Evolutionary conservation across 2,329 filamentous ascomycete species (phyloP), one percentile per base, ranked within the genome.

Genomic region (Niveomyces coronatus): DNA sequence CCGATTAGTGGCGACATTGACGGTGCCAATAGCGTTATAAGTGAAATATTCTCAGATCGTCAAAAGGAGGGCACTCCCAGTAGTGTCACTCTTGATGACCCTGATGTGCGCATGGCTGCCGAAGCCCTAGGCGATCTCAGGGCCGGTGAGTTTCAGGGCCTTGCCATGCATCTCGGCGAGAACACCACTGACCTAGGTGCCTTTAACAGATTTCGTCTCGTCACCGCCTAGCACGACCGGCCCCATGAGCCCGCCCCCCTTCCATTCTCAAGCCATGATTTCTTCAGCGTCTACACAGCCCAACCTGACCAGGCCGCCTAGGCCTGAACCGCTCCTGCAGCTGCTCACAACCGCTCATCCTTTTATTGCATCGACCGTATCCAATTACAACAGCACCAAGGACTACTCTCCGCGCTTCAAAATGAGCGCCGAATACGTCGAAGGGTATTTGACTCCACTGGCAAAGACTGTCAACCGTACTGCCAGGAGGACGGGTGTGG

Each of bases 291-390:
- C 36, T 5, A 22, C 17, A n/a, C n/a, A n/a, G n/a, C 28, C 30
- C 18, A 22, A 18, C 9, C 5, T 30, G 49, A 57, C 59, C 30
- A 53, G 62, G 19, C 62, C 67, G 2, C 61, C 67, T 11, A 71
- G 81, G 28, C 70, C 77, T 5, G 87, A 95, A 57, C 91, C 88
- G 1, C 69, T 95, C 5, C 67, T 96, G 4, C 84, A 85, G 5
- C 75, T 96, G 1, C 73, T 96, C 16, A 93, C 87, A 0, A 88
- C 85, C 3, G 85, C 85, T 1, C 87, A 95, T 53, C 89, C 89
- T 1, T 68, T 93, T 44, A 73, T 95, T 13, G 86, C 85, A 9
- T 85, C 78, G 19, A 86, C 87, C 0, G 88, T 94, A 49, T 85
- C 85, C 47, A 79, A 81, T 37, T 96, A 96, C 56, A 81, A 82